These are phyloP conservation scores for Boletellus deceptivus DNA, from an alignment of 1,284 basidiomycete species.

Conservation along the genomic window DNA sequence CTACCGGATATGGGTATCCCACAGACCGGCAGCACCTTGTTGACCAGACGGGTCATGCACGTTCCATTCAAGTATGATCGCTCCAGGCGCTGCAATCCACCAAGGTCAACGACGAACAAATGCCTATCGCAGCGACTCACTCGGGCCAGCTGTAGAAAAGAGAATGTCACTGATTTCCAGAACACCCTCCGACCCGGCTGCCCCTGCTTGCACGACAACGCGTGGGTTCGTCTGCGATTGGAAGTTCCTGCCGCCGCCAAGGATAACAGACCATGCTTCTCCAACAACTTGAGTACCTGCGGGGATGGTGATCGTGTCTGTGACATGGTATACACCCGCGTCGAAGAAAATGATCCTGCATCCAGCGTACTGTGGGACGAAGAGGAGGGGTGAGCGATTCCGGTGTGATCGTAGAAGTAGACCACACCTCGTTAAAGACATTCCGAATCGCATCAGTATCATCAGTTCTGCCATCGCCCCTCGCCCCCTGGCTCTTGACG, in stretches of 20 bases:
- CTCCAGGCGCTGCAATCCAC: conserved; percentile 41
- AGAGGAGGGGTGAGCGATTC: neutral
- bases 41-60: conserved; percentile 44
- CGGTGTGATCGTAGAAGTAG: neutral
- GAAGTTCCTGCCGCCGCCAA: conserved; percentile 47
- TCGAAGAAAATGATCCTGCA: conserved; percentile 57
- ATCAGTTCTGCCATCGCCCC: conserved; percentile 53
- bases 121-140: conserved; percentile 18
- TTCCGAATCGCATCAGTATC: conserved; percentile 50
- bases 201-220: conserved; percentile 43
- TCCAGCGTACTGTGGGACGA: conserved; percentile 39
- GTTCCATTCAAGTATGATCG: conserved; percentile 58
- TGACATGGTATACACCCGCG: conserved; percentile 50
- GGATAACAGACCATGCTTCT: conserved; percentile 53
- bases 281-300: conserved; percentile 53
- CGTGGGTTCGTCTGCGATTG: conserved; percentile 39
- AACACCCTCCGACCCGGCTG: conserved; percentile 37
- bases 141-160: conserved; percentile 42
- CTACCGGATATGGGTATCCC: conserved; percentile 59
- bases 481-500: conserved; percentile 49
- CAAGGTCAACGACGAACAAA: too few relatives aligned
- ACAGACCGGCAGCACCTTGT: conserved; percentile 50
- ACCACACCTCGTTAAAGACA: conserved; percentile 37
- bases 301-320: conserved; percentile 52
- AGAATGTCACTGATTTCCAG: conserved; percentile 49